phyloP scores from a whole-genome alignment of 192 early-diverging fungal genomes.

The Coemansia sp. region DNA sequence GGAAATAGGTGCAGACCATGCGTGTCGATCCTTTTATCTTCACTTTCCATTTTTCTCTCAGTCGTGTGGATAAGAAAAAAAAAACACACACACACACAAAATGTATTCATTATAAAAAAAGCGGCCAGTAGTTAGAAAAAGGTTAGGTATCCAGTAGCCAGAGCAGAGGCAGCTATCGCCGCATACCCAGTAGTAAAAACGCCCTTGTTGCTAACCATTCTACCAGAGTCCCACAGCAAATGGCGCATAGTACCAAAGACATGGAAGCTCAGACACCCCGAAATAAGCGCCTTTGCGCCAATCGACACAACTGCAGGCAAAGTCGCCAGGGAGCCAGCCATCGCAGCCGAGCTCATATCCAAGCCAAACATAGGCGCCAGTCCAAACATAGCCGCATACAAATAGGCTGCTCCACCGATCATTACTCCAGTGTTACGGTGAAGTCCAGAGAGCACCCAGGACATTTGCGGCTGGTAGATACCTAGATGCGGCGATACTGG shows the following conservation, averaged over 20 bases:
- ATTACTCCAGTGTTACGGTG: constrained; percentile 80
- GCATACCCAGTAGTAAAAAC: constrained; percentile 84
- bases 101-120: constrained; percentile 4
- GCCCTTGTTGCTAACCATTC: constrained; percentile 70
- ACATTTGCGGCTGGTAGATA: constrained; percentile 93
- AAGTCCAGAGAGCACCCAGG: constrained; percentile 74
- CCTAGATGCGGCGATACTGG: constrained; percentile 83
- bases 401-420: constrained; percentile 71
- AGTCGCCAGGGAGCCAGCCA: constrained; percentile 69
- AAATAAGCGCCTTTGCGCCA: constrained; percentile 72
- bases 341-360: constrained; percentile 68
- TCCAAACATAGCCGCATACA: constrained; percentile 71
- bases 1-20: constrained; percentile 4
- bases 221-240: constrained; percentile 89
- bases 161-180: constrained; percentile 67
- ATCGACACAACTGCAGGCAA: constrained; percentile 71
- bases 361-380: constrained; percentile 64
- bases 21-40: not conserved
- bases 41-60: not conserved
- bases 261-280: constrained; percentile 81
- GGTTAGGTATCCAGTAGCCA: constrained; percentile 62
- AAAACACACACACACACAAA: not conserved
- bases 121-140: constrained; percentile 45
- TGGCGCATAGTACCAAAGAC: constrained; percentile 86
- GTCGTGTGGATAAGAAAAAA: not conserved